phyloP scores from a whole-genome alignment of 2,329 filamentous ascomycete genomes.

The Alternaria sp. region DNA sequence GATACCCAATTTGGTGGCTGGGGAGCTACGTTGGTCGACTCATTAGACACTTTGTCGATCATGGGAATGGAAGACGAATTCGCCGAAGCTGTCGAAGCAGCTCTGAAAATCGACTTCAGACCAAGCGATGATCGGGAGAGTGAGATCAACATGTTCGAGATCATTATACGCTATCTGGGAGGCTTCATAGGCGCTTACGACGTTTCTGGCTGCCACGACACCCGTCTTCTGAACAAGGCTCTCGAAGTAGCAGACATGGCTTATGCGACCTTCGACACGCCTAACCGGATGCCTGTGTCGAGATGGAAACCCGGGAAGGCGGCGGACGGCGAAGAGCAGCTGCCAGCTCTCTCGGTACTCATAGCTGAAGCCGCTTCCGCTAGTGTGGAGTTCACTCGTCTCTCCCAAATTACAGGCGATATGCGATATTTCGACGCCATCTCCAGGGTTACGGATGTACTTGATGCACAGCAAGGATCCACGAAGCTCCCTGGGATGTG shows the following conservation, averaged over 20 bases:
- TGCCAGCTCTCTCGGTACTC: slow-evolving; percentile 47
- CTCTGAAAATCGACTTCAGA: slow-evolving; percentile 51
- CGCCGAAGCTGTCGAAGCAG: slow-evolving; percentile 50
- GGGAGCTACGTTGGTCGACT: slow-evolving; percentile 54
- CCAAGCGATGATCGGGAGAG: slow-evolving; percentile 44
- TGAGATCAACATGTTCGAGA: slow-evolving; percentile 56
- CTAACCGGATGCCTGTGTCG: slow-evolving; percentile 81
- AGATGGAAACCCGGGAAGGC: slow-evolving; percentile 51
- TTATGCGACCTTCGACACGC: slow-evolving; percentile 85
- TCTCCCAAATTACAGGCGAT: slow-evolving; percentile 54
- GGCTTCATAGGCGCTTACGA: slow-evolving; percentile 87
- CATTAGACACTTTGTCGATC: slow-evolving; percentile 54
- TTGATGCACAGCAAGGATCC: slow-evolving; percentile 49
- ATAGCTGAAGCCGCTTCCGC: slow-evolving; percentile 55
- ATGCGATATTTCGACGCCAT: slow-evolving; percentile 55
- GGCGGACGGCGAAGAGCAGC: slow-evolving; percentile 41
- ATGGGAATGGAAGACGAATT: slow-evolving; percentile 55
- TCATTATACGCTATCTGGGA: slow-evolving; percentile 78
- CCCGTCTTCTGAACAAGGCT: slow-evolving; percentile 75
- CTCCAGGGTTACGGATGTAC: slow-evolving; percentile 48
- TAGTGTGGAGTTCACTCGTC: slow-evolving; percentile 54
- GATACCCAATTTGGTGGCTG: slow-evolving; percentile 53
- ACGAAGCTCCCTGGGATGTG: slow-evolving; percentile 56
- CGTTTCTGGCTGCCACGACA: slow-evolving; percentile 70
- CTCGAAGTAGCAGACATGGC: slow-evolving; percentile 79